Evolutionary conservation across 1,139 yeast genomes (phyloP).

Genomic region (Debaryomyces nepalensis): DNA sequence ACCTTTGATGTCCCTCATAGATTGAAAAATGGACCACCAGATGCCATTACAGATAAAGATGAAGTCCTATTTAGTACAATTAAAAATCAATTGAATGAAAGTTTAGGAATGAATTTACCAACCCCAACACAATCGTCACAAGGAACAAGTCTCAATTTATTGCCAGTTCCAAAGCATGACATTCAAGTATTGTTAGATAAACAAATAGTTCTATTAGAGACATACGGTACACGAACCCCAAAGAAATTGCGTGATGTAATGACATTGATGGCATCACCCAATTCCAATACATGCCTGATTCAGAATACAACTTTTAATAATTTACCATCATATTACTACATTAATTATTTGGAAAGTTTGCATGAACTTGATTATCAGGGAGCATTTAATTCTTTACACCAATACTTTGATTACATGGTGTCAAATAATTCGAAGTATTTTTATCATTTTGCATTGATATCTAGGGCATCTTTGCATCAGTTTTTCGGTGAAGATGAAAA

Average conservation of each 20-base stretch:
- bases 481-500: slow-evolving; percentile 74
- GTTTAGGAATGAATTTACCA: slow-evolving; percentile 24
- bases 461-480: slow-evolving; percentile 78
- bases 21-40: too few species aligned
- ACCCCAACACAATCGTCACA: slow-evolving; percentile 20
- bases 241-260: slow-evolving; percentile 48
- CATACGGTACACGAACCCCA: slow-evolving; percentile 58
- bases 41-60: slow-evolving; percentile 19
- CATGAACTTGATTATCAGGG: slow-evolving; percentile 69
- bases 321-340: slow-evolving; percentile 67
- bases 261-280: slow-evolving; percentile 45
- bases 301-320: slow-evolving; percentile 52
- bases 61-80: slow-evolving; percentile 25
- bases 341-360: slow-evolving; percentile 66
- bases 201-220: slow-evolving; percentile 61
- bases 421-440: slow-evolving; percentile 66
- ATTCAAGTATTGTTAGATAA: slow-evolving; percentile 55
- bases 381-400: slow-evolving; percentile 73
- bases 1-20: not conserved
- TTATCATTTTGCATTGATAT: slow-evolving; percentile 82
- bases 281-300: slow-evolving; percentile 45
- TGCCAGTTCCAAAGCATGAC: slow-evolving; percentile 56
- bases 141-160: slow-evolving; percentile 20
- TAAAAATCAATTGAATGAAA: slow-evolving; percentile 27
- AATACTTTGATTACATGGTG: slow-evolving; percentile 86